phyloP scores from a whole-genome alignment of 306 rosid genomes.

The Cucumis cinereus region DNA sequence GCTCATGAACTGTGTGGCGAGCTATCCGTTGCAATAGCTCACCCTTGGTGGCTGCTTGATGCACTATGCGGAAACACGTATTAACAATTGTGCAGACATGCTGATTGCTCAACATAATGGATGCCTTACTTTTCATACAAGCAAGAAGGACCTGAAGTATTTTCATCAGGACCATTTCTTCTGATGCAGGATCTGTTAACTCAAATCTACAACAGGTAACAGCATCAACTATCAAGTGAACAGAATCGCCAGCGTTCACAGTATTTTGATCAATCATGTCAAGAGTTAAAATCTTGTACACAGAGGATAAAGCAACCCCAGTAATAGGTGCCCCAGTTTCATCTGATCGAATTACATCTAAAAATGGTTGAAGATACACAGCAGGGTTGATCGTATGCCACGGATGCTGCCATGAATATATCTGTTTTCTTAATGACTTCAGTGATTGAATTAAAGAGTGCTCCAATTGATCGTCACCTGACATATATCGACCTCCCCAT shows the following conservation, averaged over 20 bases:
- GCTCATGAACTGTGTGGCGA: conserved; percentile 87
- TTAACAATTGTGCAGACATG: conserved; percentile 95
- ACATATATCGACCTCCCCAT: conserved; percentile 85
- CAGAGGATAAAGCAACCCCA: conserved; percentile 84
- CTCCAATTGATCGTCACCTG: conserved; percentile 95
- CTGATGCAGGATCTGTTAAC: conserved; percentile 87
- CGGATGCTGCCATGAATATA: conserved; percentile 83
- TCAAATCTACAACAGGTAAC: conserved; percentile 96
- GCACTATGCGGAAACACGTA: conserved; percentile 92
- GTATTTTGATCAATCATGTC: conserved; percentile 85
- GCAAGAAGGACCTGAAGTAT: conserved; percentile 92
- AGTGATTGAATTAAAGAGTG: conserved; percentile 82
- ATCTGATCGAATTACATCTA: conserved; percentile 86
- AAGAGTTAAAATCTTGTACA: conserved; percentile 79
- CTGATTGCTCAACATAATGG: conserved; percentile 84
- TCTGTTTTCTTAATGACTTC: conserved; percentile 70
- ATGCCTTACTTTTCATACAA: conserved; percentile 96
- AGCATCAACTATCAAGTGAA: conserved; percentile 93
- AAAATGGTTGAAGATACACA: conserved; percentile 85
- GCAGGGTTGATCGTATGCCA: conserved; percentile 83
- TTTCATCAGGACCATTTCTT: conserved; percentile 88
- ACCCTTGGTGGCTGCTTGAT: conserved; percentile 87
- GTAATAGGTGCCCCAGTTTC: conserved; percentile 97
- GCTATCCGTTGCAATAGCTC: conserved; percentile 90
- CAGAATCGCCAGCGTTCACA: conserved; percentile 74